A percentile compares a stretch with the other conserved stretches of the same genome.
These are phyloP conservation scores for Carallia brachiata DNA, from an alignment of 345 rosid species.

Conservation along the genomic window DNA sequence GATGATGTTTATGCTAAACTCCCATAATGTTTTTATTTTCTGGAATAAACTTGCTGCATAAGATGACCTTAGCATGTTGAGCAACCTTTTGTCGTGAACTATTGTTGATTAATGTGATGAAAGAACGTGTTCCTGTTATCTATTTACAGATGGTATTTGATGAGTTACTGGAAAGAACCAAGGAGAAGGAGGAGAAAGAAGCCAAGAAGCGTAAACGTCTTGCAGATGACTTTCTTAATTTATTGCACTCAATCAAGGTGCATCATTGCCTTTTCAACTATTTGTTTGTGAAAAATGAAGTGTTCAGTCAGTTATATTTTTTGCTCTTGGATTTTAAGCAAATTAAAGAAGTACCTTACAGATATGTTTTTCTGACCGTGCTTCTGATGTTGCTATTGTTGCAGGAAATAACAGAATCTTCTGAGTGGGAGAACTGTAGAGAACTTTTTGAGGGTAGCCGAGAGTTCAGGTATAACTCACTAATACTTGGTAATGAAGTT, in stretches of 20 bases:
- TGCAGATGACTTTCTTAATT: constrained; percentile 46
- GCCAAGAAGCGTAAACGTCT: constrained; percentile 75
- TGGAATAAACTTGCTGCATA: too few relatives aligned
- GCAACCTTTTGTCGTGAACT: too few relatives aligned
- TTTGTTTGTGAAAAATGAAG: neutral
- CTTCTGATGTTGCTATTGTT: constrained; percentile 26
- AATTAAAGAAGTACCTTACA: neutral
- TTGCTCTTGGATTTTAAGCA: neutral
- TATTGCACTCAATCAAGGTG: constrained; percentile 46
- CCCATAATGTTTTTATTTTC: too few relatives aligned
- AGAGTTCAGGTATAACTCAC: constrained; percentile 67
- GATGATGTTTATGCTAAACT: too few relatives aligned
- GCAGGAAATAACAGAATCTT: constrained; percentile 75
- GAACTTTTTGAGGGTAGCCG: constrained; percentile 65
- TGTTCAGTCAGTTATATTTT: neutral
- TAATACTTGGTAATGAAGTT: neutral
- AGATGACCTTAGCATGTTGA: too few relatives aligned
- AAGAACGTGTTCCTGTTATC: constrained; percentile 12
- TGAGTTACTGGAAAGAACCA: constrained; percentile 76
- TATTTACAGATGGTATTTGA: constrained; percentile 64
- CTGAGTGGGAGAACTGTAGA: constrained; percentile 79
- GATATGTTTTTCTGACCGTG: constrained; percentile 19
- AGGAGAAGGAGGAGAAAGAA: constrained; percentile 89
- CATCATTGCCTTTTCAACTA: neutral
- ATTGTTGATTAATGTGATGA: neutral